A percentile compares a stretch with the other conserved stretches of the same genome.
These are phyloP conservation scores for Limonomyces culmigenus DNA, from an alignment of 1,284 basidiomycete genomes.

Conservation along the genomic window DNA sequence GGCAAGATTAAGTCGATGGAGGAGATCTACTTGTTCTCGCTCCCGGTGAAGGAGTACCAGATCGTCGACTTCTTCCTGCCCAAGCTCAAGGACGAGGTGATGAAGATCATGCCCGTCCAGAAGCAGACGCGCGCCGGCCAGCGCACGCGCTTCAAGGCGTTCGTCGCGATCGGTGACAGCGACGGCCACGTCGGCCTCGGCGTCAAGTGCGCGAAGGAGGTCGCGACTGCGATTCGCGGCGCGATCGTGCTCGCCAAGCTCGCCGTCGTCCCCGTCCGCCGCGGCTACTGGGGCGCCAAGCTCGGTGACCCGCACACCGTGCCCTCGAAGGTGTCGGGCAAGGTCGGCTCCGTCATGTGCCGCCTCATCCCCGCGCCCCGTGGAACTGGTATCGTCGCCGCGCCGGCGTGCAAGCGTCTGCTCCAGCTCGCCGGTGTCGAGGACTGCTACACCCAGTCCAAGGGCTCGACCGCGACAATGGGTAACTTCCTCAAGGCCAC, in stretches of 20 bases:
- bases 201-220: constrained; percentile 99
- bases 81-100: constrained; percentile 98
- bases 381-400: constrained; percentile 99
- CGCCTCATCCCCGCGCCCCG: constrained; percentile 96
- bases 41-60: constrained; percentile 97
- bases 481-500: constrained; percentile 99
- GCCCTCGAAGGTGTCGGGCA: constrained; percentile 95
- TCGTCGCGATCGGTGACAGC: constrained; percentile 97
- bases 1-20: constrained; percentile 99
- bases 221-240: constrained; percentile 97
- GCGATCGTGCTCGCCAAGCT: constrained; percentile 97
- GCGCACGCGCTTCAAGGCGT: constrained; percentile 99
- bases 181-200: constrained; percentile 98
- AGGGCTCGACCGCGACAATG: constrained; percentile 98
- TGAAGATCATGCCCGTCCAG: constrained; percentile 99
- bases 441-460: constrained; percentile 92
- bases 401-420: constrained; percentile 92
- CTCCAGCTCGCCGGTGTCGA: constrained; percentile 96
- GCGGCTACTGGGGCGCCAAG: constrained; percentile 99
- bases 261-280: constrained; percentile 88
- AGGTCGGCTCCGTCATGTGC: constrained; percentile 99
- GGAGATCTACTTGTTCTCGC: constrained; percentile 99
- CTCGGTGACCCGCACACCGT: constrained; percentile 99
- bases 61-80: constrained; percentile 97
- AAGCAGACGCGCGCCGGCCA: constrained; percentile 99